phyloP scores from a whole-genome alignment of 148 eudicot species.

The Pouteria glomerata region DNA sequence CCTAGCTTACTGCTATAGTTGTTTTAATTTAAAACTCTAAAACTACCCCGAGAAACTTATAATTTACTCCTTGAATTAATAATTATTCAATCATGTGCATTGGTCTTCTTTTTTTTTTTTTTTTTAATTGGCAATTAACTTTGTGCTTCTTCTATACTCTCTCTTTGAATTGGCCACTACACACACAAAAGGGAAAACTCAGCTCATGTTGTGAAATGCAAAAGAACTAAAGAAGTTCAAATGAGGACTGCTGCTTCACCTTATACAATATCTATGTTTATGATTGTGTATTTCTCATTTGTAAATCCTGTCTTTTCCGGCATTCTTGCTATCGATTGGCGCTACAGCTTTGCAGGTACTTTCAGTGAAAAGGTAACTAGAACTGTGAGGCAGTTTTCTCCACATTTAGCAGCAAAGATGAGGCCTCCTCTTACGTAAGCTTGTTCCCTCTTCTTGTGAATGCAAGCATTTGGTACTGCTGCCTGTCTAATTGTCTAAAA shows the following conservation, averaged over 20 bases:
- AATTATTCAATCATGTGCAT: no score
- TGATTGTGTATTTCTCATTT: background rate
- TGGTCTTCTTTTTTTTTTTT: no score
- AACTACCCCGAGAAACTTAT: no score
- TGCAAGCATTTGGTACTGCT: slow-evolving; percentile 5
- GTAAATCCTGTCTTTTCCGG: background rate
- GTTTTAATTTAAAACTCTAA: no score
- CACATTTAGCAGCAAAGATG: slow-evolving; percentile 97
- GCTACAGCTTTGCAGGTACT: slow-evolving; percentile 84
- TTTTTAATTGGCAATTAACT: no score
- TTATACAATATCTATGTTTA: background rate
- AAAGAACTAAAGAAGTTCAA: no score
- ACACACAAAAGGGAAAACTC: no score
- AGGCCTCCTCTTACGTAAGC: slow-evolving; percentile 97
- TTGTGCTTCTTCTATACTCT: no score
- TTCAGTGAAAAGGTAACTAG: slow-evolving; percentile 87
- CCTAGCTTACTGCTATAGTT: no score
- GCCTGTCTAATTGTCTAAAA: slow-evolving; percentile 18
- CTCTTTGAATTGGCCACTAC: no score
- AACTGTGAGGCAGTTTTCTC: slow-evolving; percentile 86
- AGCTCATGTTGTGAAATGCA: no score
- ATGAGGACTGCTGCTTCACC: background rate
- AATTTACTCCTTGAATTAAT: no score
- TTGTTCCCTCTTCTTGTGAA: slow-evolving; percentile 5
- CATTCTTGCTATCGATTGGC: slow-evolving; percentile 13